These are phyloP conservation scores for Penicillium flavigenum DNA, from an alignment of 495 filamentous ascomycete genomes.

Conservation along the genomic window DNA sequence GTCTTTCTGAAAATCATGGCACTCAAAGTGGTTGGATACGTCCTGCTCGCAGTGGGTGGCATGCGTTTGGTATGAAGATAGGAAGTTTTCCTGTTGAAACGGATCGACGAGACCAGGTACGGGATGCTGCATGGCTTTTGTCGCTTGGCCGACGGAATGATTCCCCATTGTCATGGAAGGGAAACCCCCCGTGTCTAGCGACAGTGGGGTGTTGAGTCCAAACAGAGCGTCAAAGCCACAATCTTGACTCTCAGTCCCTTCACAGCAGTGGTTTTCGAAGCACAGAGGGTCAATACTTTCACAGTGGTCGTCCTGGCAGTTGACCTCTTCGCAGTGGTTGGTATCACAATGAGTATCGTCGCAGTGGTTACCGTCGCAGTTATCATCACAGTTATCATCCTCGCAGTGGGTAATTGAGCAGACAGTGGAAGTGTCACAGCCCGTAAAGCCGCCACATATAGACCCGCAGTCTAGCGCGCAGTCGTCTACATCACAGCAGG, in stretches of 20 bases:
- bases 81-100: conserved; percentile 26
- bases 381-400: conserved; percentile 28
- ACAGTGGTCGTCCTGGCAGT: conserved; percentile 28
- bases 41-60: conserved; percentile 38
- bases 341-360: conserved; percentile 36
- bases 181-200: conserved; percentile 33
- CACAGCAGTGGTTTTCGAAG: conserved; percentile 46
- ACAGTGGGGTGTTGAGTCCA: conserved; percentile 33
- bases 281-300: conserved; percentile 38
- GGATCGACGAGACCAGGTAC: conserved; percentile 20
- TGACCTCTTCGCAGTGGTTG: conserved; percentile 19
- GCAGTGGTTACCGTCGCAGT: conserved; percentile 24
- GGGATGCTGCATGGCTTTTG: conserved; percentile 26
- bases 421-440: conserved; percentile 42
- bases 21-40: conserved; percentile 34
- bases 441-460: conserved; percentile 46
- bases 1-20: conserved; percentile 37
- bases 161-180: conserved; percentile 25
- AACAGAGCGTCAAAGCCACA: conserved; percentile 40
- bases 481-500: conserved; percentile 47
- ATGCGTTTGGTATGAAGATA: conserved; percentile 31
- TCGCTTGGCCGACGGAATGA: conserved; percentile 17
- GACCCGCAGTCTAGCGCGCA: conserved; percentile 45
- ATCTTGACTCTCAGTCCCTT: conserved; percentile 22
- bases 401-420: conserved; percentile 45